Evolutionary conservation across 331 rosid genomes (phyloP).

Genomic region (Quercus phellos): DNA sequence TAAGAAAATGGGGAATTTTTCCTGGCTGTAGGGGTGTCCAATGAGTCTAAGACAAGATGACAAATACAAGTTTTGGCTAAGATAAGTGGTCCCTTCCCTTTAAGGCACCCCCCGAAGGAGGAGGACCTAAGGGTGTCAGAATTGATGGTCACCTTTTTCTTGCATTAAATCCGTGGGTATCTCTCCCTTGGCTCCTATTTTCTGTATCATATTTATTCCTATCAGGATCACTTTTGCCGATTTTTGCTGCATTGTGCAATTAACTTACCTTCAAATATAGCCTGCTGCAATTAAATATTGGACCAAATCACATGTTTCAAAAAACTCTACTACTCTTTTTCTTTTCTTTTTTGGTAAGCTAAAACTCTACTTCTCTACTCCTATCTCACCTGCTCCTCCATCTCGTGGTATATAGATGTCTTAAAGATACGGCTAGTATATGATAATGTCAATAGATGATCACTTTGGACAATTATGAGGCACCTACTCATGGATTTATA

Average conservation of each 20-base stretch:
- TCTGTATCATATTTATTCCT: neutral
- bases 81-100: conserved; percentile 15
- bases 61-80: conserved; percentile 3
- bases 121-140: conserved; percentile 9
- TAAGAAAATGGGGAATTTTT: neutral
- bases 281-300: neutral
- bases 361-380: neutral
- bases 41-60: conserved; percentile 7
- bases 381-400: neutral
- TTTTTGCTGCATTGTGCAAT: neutral
- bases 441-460: neutral
- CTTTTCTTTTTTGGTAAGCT: no score
- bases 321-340: neutral
- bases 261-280: conserved; percentile 13
- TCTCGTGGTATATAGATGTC: neutral
- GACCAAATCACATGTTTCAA: neutral
- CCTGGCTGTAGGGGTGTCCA: conserved; percentile 1
- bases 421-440: neutral
- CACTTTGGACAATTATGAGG: neutral
- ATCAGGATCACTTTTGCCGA: conserved; percentile 17
- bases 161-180: conserved; percentile 33
- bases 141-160: conserved; percentile 1
- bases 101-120: conserved; percentile 10
- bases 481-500: no score
- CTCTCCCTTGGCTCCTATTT: neutral